Evolutionary conservation across 768 basidiomycete genomes (phyloP).

Genomic region (Tulasnella calospora): DNA sequence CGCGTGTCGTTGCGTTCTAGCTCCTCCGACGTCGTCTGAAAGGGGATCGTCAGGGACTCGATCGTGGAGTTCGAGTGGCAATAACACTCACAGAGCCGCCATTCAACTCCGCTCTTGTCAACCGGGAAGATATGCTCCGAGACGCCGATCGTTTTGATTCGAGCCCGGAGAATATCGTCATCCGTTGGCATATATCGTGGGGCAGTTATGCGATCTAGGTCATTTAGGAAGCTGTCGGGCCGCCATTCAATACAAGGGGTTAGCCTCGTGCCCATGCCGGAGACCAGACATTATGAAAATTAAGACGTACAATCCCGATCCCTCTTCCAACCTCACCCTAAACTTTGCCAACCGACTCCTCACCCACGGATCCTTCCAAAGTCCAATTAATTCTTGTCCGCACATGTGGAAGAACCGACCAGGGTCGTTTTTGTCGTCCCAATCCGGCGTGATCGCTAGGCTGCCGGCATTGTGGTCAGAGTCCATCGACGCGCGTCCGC

Average conservation of each 20-base stretch:
- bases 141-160: conserved; percentile 77
- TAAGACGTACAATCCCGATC: conserved; percentile 75
- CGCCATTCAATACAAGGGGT: conserved; percentile 1
- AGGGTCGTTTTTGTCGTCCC: conserved; percentile 21
- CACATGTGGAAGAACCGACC: conserved; percentile 35
- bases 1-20: conserved; percentile 69
- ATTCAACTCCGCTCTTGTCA: conserved; percentile 15
- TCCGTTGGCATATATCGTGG: conserved; percentile 65
- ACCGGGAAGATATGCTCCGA: conserved; percentile 33
- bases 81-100: conserved; percentile 32
- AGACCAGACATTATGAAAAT: conserved; percentile 15
- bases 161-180: conserved; percentile 75
- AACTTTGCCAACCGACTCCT: conserved; percentile 52
- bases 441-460: background rate
- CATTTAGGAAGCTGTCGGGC: conserved; percentile 61
- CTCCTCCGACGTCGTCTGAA: conserved; percentile 35
- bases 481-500: conserved; percentile 71
- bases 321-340: conserved; percentile 68
- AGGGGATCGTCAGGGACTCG: background rate
- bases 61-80: conserved; percentile 36
- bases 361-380: conserved; percentile 29
- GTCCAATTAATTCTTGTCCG: conserved; percentile 28
- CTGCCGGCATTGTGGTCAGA: conserved; percentile 52
- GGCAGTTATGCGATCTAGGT: conserved; percentile 73
- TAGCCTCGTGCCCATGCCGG: background rate